These are phyloP conservation scores for Phytophthora agathidicida DNA, from an alignment of 352 stramenopile genomes.

Conservation along the genomic window DNA sequence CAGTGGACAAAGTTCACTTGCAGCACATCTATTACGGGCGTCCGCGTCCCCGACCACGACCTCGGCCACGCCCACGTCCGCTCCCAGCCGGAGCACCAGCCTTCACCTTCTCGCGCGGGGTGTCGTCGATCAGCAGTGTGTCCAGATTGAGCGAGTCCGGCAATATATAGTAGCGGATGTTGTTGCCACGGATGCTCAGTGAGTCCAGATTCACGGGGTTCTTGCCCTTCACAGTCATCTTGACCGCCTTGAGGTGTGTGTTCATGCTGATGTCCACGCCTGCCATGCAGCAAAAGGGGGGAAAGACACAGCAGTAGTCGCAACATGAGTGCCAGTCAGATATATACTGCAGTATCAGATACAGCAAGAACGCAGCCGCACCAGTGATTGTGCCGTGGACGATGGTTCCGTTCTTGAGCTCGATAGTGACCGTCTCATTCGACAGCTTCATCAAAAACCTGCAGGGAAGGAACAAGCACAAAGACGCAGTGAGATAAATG, in stretches of 20 bases:
- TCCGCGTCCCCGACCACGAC: slow-evolving; percentile 71
- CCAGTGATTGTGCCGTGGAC: slow-evolving; percentile 97
- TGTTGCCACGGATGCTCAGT: slow-evolving; percentile 98
- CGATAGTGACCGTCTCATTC: slow-evolving; percentile 99
- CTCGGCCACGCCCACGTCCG: slow-evolving; percentile 81
- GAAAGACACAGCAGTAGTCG: not conserved
- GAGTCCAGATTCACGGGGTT: slow-evolving; percentile 98
- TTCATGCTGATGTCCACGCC: slow-evolving; percentile 99
- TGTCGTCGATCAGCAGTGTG: slow-evolving; percentile 98
- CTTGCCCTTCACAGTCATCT: slow-evolving; percentile 97
- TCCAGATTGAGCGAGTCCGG: slow-evolving; percentile 98
- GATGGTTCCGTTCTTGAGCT: slow-evolving; percentile 99
- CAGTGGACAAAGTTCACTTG: slow-evolving; percentile 7
- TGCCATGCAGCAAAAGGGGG: slow-evolving; percentile 24
- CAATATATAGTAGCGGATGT: slow-evolving; percentile 96
- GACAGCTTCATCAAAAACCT: slow-evolving; percentile 99
- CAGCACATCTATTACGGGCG: slow-evolving; percentile 37
- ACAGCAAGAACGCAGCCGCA: slow-evolving; percentile 26
- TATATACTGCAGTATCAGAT: not conserved
- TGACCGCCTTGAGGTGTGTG: slow-evolving; percentile 99
- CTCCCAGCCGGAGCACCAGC: slow-evolving; percentile 58
- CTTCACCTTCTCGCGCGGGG: slow-evolving; percentile 95
- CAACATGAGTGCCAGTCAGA: not conserved
- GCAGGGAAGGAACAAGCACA: not conserved
- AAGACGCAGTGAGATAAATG: not conserved